A percentile compares a stretch with the other conserved stretches of the same genome.
Conservation (phyloP, 345 rosid genomes). For the Rhodamnia rubescens region DNA sequence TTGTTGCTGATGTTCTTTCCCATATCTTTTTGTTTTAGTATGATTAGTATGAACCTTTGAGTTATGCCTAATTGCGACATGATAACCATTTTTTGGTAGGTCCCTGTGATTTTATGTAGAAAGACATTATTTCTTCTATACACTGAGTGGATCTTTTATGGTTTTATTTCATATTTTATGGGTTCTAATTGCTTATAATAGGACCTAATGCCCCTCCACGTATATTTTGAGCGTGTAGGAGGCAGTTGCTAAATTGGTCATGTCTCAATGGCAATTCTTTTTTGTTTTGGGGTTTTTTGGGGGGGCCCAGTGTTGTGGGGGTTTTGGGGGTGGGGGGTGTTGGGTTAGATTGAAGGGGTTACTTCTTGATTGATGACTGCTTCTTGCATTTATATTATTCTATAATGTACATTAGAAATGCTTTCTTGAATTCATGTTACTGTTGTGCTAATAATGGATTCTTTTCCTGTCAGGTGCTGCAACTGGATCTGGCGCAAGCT, state of each 20-base stretch:
- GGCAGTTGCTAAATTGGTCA: neutral
- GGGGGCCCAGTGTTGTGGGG: neutral
- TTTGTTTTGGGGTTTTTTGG: neutral
- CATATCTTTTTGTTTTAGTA: neutral
- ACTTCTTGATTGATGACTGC: neutral
- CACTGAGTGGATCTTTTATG: neutral
- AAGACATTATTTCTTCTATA: neutral
- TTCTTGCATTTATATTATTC: neutral
- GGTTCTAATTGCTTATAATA: neutral
- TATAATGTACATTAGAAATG: neutral
- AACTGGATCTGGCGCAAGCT: slow-evolving; percentile 76
- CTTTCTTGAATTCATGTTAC: neutral
- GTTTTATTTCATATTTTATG: neutral
- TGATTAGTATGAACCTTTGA: neutral
- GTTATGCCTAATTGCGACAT: neutral
- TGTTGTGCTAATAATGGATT: neutral
- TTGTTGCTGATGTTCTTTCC: neutral
- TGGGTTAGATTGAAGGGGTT: neutral
- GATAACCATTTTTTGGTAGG: neutral
- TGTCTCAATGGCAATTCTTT: neutral
- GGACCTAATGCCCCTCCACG: neutral
- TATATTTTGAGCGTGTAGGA: neutral
- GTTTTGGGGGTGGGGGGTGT: too few species aligned
- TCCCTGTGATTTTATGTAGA: neutral
- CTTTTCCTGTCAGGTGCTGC: slow-evolving; percentile 36